Conservation (phyloP, 192 early-diverging fungal genomes). For the Umbelopsis ramanniana region DNA sequence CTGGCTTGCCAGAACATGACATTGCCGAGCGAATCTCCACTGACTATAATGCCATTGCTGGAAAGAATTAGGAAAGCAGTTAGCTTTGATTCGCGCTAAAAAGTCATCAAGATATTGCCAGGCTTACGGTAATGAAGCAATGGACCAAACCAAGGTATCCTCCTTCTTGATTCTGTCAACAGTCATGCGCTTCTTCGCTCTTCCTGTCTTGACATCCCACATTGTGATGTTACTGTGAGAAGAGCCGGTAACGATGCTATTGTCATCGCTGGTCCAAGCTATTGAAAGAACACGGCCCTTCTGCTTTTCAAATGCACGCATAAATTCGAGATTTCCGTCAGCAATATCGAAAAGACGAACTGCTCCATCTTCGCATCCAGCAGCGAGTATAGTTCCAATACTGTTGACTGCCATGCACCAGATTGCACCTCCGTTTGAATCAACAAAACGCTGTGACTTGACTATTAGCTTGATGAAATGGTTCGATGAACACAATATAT, state of each 20-base stretch:
- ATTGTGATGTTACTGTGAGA: constrained; percentile 79
- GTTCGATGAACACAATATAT: neutral
- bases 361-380: constrained; percentile 93
- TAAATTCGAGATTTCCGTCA: constrained; percentile 68
- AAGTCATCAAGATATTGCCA: neutral
- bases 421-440: constrained; percentile 89
- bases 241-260: constrained; percentile 78
- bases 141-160: constrained; percentile 90
- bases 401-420: constrained; percentile 92
- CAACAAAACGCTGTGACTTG: constrained; percentile 52
- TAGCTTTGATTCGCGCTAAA: too few species aligned
- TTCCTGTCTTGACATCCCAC: constrained; percentile 64
- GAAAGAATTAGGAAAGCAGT: neutral
- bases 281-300: constrained; percentile 82
- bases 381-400: constrained; percentile 75
- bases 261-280: constrained; percentile 79
- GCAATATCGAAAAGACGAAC: constrained; percentile 87
- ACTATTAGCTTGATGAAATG: neutral
- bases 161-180: constrained; percentile 71
- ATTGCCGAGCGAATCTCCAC: constrained; percentile 88
- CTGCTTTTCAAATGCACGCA: constrained; percentile 71
- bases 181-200: constrained; percentile 70
- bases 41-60: neutral
- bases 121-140: constrained; percentile 59
- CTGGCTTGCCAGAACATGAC: constrained; percentile 88